Percentiles rank a stretch among this genome's conserved stretches.
phyloP scores from a whole-genome alignment of 1,139 yeast genomes.

The Zhuliangozyma parablackwelliae region DNA sequence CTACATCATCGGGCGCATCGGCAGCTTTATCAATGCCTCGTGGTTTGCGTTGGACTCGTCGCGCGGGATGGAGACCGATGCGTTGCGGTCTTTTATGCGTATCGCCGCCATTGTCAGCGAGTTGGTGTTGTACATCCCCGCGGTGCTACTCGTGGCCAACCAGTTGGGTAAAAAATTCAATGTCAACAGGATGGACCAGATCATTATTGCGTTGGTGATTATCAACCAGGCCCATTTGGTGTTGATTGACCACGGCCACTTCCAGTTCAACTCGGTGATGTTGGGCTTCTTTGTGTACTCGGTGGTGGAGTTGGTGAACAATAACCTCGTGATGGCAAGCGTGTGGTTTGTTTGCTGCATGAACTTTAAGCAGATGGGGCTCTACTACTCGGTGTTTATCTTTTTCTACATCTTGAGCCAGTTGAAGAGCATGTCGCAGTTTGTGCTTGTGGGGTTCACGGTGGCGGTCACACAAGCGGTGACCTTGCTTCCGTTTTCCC shows the following conservation, averaged over 20 bases:
- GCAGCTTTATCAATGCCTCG: constrained; percentile 50
- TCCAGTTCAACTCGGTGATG: constrained; percentile 93
- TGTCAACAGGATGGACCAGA: constrained; percentile 67
- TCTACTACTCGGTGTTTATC: constrained; percentile 86
- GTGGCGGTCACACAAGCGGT: constrained; percentile 53
- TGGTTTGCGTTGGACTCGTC: constrained; percentile 79
- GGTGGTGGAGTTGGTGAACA: constrained; percentile 60
- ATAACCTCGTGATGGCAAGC: constrained; percentile 66
- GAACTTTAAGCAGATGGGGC: constrained; percentile 91
- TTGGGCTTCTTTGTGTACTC: constrained; percentile 75
- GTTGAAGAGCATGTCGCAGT: constrained; percentile 35
- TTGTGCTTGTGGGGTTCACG: constrained; percentile 58
- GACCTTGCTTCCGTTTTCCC: constrained; percentile 59
- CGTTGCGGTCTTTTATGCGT: constrained; percentile 80
- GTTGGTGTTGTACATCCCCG: constrained; percentile 70
- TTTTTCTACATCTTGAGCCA: constrained; percentile 61
- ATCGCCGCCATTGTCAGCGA: constrained; percentile 75
- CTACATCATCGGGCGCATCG: constrained; percentile 71
- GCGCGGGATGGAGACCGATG: constrained; percentile 67
- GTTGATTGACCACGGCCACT: constrained; percentile 94
- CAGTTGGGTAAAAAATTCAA: constrained; percentile 58
- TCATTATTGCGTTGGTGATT: constrained; percentile 68
- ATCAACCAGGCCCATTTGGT: constrained; percentile 77
- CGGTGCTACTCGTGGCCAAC: constrained; percentile 62
- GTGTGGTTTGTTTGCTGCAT: constrained; percentile 73